Evolutionary conservation across 805 yeast species (phyloP).

Genomic region (Teunomyces lycoperdinae): DNA sequence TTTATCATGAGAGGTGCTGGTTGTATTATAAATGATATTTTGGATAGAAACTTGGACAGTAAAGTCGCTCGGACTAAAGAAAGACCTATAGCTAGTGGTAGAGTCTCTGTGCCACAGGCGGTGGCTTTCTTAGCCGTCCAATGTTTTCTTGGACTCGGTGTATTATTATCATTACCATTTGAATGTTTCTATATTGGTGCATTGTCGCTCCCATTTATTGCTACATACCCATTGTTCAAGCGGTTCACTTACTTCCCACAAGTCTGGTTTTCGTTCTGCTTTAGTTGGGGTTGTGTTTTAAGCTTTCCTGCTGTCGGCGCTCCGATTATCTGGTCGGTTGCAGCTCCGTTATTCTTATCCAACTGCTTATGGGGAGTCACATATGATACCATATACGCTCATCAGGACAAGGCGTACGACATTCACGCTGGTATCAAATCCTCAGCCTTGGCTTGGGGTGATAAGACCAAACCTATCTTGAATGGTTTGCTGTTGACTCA

Average conservation of each 20-base stretch:
- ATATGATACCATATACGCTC: slow-evolving; percentile 96
- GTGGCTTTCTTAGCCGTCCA: slow-evolving; percentile 69
- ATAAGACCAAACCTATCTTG: slow-evolving; percentile 66
- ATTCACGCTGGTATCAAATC: slow-evolving; percentile 88
- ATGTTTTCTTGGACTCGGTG: slow-evolving; percentile 66
- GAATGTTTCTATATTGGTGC: slow-evolving; percentile 85
- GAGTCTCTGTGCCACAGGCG: slow-evolving; percentile 72
- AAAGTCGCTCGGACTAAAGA: slow-evolving; percentile 85
- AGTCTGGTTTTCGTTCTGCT: slow-evolving; percentile 72
- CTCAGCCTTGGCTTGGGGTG: slow-evolving; percentile 95
- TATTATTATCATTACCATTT: slow-evolving; percentile 69
- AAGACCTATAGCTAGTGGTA: slow-evolving; percentile 90
- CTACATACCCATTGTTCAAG: slow-evolving; percentile 89
- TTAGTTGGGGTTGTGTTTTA: slow-evolving; percentile 90
- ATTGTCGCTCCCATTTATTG: slow-evolving; percentile 71
- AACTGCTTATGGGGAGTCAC: slow-evolving; percentile 91
- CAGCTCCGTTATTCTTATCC: slow-evolving; percentile 73
- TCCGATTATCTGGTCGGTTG: slow-evolving; percentile 65
- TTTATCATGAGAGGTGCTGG: slow-evolving; percentile 97
- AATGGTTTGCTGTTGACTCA: slow-evolving; percentile 66
- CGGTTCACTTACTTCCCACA: slow-evolving; percentile 97
- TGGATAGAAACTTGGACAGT: slow-evolving; percentile 78
- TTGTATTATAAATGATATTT: slow-evolving; percentile 88
- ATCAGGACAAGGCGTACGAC: slow-evolving; percentile 91
- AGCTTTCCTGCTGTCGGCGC: slow-evolving; percentile 97